phyloP scores from a whole-genome alignment of 495 filamentous ascomycete genomes.

The Penicillium argentinense region DNA sequence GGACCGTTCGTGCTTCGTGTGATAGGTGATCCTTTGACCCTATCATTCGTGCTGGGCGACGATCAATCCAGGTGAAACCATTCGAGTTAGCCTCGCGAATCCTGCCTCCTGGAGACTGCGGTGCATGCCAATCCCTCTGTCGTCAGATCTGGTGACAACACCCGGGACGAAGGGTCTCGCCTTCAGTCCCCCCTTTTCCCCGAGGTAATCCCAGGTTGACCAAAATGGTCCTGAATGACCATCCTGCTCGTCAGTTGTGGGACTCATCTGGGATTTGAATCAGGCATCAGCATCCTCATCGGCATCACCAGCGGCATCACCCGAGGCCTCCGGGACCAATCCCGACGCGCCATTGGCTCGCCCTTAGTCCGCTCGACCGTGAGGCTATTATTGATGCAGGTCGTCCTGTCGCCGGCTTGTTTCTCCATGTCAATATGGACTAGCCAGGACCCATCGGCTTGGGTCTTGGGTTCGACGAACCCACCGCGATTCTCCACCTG shows the following conservation, averaged over 20 bases:
- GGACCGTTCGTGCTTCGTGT: too few species aligned
- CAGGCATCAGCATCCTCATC: neutral
- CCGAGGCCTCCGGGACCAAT: neutral
- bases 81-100: neutral
- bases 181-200: too few species aligned
- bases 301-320: neutral
- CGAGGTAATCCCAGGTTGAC: too few species aligned
- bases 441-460: neutral
- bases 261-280: neutral
- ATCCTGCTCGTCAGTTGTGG: neutral
- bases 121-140: too few species aligned
- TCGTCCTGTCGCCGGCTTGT: neutral
- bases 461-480: neutral
- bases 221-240: neutral
- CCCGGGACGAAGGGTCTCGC: too few species aligned
- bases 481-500: neutral
- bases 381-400: conserved; percentile 5
- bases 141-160: too few species aligned
- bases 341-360: conserved; percentile 5
- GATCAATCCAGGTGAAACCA: neutral
- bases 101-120: too few species aligned
- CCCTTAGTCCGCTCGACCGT: conserved; percentile 2
- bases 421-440: neutral
- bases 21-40: too few species aligned
- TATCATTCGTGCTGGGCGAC: too few species aligned